phyloP scores from a whole-genome alignment of 2,329 filamentous ascomycete species.

The Stachybotrys elegans region DNA sequence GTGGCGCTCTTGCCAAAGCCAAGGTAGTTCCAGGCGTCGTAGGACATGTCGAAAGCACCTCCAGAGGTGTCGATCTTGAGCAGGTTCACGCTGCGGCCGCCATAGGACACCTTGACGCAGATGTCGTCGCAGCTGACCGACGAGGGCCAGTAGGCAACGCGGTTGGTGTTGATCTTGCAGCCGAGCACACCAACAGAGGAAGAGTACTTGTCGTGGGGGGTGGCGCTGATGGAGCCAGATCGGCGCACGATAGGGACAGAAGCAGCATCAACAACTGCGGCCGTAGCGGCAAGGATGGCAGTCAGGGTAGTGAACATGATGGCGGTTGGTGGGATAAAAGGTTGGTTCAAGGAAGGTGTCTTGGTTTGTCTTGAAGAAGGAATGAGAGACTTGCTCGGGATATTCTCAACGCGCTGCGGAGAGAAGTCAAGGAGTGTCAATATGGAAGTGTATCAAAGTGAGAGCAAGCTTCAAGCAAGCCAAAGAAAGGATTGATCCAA shows the following conservation, averaged over 20 bases:
- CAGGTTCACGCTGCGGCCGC: constrained; percentile 48
- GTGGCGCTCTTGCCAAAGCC: constrained; percentile 43
- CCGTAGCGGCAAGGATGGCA: constrained; percentile 23
- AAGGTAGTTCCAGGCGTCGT: constrained; percentile 59
- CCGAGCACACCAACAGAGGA: constrained; percentile 54
- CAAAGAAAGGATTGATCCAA: constrained; percentile 14
- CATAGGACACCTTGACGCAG: constrained; percentile 48
- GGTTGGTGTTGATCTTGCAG: constrained; percentile 57
- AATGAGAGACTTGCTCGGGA: constrained; percentile 19
- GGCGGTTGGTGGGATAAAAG: constrained; percentile 6
- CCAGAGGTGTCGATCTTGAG: constrained; percentile 51
- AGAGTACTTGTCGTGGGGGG: constrained; percentile 52
- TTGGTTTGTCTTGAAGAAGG: not conserved
- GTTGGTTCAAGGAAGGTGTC: constrained; percentile 4
- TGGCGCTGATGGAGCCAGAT: constrained; percentile 31
- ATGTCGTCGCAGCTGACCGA: constrained; percentile 49
- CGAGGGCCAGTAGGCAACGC: constrained; percentile 56
- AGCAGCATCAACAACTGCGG: constrained; percentile 21
- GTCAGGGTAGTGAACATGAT: constrained; percentile 24
- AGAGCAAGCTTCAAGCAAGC: constrained; percentile 1
- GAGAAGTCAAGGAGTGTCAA: constrained; percentile 16
- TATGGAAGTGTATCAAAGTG: constrained; percentile 13
- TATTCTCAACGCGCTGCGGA: constrained; percentile 23
- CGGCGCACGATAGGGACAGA: constrained; percentile 17
- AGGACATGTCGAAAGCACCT: constrained; percentile 54